Base-by-base conservation (phyloP, 2,329 filamentous ascomycete species). In the Ascocoryne sarcoides region DNA sequence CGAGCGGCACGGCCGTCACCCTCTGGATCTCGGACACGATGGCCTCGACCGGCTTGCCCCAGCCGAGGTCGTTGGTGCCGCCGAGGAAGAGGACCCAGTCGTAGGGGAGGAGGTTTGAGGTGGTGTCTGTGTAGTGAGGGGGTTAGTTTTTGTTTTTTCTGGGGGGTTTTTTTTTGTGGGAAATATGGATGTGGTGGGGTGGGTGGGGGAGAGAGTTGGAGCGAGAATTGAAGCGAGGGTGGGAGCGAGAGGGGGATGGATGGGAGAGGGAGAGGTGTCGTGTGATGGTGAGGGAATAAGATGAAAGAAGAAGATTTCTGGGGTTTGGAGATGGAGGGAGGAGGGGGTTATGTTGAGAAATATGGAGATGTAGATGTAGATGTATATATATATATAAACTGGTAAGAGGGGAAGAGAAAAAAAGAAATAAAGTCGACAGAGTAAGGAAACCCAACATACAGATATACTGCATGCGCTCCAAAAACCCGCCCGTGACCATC, bases 1-100 rank as follows among this genome's bases (percentile, higher is more conserved):
- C 51, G 1, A 79, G 62, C 1, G 71, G 64, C 2, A 72, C 55
- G 23, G 65, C 56, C 65, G 72, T 79, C 19, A 65, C 55, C 1
- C 61, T 50, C 45, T 69, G 59, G 10, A 80, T 66, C 3, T 62
- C 60, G 4, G 63, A 50, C 47, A 69, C 68, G 15, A 79, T 71
- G 2, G 61, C 51, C 0, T 66, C 56, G 10, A 65, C 49, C 1
- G 37, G 12, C 14, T 49, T 45, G 3, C 55, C 52, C 44, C 63
- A 65, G n/a, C 60, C 72, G 7, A 82, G 55, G 48, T 82, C 78
- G 51, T 82, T 82, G 34, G 78, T 82, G 2, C 78, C 79, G 4
- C 74, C 77, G 2, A 82, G 67, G 4, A 81, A 59, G 30, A 82
- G 69, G 7, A 71, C 68, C 75, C 76, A 82, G 63, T 82, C 72